Conservation (phyloP, 2,329 filamentous ascomycete genomes). For the Blastomyces silverae region DNA sequence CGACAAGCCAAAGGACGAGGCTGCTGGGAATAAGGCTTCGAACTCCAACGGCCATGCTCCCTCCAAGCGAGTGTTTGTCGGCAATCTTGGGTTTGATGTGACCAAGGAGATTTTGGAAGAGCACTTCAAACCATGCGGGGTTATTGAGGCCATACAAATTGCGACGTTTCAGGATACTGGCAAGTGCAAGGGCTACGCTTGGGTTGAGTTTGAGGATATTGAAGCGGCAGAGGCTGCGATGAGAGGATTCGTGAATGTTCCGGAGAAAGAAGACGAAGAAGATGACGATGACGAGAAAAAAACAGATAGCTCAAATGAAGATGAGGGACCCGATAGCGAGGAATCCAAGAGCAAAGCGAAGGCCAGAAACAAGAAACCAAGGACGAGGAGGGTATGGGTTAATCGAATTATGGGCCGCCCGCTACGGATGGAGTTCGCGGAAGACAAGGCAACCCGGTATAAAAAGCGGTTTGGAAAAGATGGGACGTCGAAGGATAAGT, state of each 20-base stretch:
- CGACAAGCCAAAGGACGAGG: slow-evolving; percentile 50
- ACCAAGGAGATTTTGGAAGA: slow-evolving; percentile 72
- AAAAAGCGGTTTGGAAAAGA: slow-evolving; percentile 89
- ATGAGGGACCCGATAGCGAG: slow-evolving; percentile 22
- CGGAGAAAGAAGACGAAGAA: slow-evolving; percentile 52
- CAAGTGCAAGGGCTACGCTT: slow-evolving; percentile 96
- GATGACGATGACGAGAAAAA: slow-evolving; percentile 26
- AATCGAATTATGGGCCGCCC: slow-evolving; percentile 73
- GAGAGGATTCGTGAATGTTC: slow-evolving; percentile 68
- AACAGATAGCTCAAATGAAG: slow-evolving; percentile 29
- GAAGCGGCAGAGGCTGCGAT: slow-evolving; percentile 70
- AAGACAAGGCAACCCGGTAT: slow-evolving; percentile 81
- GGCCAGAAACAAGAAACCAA: slow-evolving; percentile 48
- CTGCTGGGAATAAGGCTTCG: slow-evolving; percentile 22
- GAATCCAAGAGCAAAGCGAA: slow-evolving; percentile 29
- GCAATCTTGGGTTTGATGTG: slow-evolving; percentile 75
- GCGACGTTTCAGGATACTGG: slow-evolving; percentile 95
- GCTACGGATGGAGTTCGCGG: slow-evolving; percentile 85
- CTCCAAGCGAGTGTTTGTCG: slow-evolving; percentile 78
- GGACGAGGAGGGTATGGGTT: slow-evolving; percentile 68
- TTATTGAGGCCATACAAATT: slow-evolving; percentile 74
- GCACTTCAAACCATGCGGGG: slow-evolving; percentile 80
- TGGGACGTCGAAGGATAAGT: slow-evolving; percentile 39
- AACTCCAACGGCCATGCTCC: slow-evolving; percentile 47
- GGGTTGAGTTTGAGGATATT: slow-evolving; percentile 81